These are phyloP conservation scores for Tothia fuscella DNA, from an alignment of 2,329 filamentous ascomycete species.

Conservation along the genomic window DNA sequence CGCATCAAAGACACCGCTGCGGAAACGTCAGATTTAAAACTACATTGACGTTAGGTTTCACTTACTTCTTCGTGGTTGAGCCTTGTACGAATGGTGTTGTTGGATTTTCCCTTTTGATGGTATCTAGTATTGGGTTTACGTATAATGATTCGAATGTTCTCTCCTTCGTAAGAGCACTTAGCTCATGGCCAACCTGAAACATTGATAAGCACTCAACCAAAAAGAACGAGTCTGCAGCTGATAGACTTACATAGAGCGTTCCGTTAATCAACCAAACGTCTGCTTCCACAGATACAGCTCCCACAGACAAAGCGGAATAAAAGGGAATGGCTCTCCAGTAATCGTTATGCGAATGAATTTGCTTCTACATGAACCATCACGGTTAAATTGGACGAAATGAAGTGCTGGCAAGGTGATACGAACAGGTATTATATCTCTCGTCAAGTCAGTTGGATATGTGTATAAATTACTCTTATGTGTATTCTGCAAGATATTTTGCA, in stretches of 20 bases:
- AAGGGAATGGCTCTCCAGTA: conserved; percentile 41
- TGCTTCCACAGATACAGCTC: conserved; percentile 46
- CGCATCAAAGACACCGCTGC: conserved; percentile 52
- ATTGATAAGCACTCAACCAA: too few species aligned
- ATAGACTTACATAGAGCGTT: conserved; percentile 38
- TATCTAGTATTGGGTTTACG: conserved; percentile 45
- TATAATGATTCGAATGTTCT: conserved; percentile 48
- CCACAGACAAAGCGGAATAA: conserved; percentile 42
- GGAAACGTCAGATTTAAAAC: too few species aligned
- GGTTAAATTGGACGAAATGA: conserved; percentile 10
- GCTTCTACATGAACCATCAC: conserved; percentile 26
- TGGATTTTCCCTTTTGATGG: conserved; percentile 45
- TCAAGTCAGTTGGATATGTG: conserved; percentile 49
- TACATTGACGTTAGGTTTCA: too few species aligned
- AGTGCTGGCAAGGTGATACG: too few species aligned
- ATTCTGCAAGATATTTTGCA: conserved; percentile 45
- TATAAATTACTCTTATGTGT: conserved; percentile 42
- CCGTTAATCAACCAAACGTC: conserved; percentile 49
- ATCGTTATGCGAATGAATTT: conserved; percentile 47
- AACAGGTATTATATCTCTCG: conserved; percentile 47
- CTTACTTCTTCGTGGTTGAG: conserved; percentile 38
- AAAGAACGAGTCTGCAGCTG: too few species aligned
- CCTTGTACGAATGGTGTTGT: conserved; percentile 34
- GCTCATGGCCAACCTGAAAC: conserved; percentile 43
- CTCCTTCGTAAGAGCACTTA: conserved; percentile 36